phyloP scores from a whole-genome alignment of 768 basidiomycete species.

The Leccinum truebloodii region DNA sequence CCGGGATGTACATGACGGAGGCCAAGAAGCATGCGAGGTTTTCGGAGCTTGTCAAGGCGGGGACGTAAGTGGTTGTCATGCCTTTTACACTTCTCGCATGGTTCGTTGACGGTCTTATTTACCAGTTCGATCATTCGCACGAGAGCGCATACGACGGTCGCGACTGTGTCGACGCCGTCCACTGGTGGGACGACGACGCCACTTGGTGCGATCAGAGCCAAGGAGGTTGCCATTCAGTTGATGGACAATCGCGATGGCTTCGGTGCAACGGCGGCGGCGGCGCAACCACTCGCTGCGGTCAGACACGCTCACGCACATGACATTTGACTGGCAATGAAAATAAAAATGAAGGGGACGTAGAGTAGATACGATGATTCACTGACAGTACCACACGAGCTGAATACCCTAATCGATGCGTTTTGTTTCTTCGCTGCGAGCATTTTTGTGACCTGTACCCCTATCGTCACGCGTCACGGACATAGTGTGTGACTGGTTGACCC shows the following conservation, averaged over 20 bases:
- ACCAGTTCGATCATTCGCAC: constrained; percentile 37
- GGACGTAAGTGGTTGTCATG: constrained; percentile 42
- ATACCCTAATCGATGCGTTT: constrained; percentile 14
- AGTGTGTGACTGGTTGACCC: no score
- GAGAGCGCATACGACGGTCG: constrained; percentile 37
- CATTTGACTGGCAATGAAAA: neutral
- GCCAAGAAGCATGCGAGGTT: constrained; percentile 53
- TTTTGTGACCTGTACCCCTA: no score
- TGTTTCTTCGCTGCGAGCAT: neutral
- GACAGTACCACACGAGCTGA: constrained; percentile 2
- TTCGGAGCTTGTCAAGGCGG: constrained; percentile 52
- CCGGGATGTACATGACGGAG: constrained; percentile 58
- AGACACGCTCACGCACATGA: constrained; percentile 1
- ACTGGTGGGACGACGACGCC: constrained; percentile 24
- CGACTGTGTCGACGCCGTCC: constrained; percentile 16
- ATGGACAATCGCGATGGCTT: constrained; percentile 7
- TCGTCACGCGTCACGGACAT: no score
- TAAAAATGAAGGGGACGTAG: neutral
- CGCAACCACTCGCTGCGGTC: neutral
- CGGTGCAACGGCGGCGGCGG: neutral
- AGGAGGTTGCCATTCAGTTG: constrained; percentile 58
- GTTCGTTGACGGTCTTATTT: constrained; percentile 1
- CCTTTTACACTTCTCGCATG: constrained; percentile 4
- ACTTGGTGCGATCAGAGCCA: constrained; percentile 63
- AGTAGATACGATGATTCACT: constrained; percentile 4